These are phyloP conservation scores for Crucihimalaya himalaica DNA, from an alignment of 345 rosid genomes.

Conservation along the genomic window DNA sequence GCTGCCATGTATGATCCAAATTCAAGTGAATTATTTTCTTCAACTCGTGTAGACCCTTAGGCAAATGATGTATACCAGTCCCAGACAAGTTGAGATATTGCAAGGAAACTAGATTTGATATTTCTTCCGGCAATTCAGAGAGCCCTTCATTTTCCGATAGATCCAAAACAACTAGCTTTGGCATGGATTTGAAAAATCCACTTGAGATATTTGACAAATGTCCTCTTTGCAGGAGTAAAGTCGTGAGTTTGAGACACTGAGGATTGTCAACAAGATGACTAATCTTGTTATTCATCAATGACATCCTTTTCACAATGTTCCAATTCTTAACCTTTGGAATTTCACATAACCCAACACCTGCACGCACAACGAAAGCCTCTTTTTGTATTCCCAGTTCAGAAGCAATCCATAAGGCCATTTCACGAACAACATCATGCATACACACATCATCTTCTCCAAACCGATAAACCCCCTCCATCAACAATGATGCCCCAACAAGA, in stretches of 20 bases:
- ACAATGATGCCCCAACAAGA: conserved; percentile 45
- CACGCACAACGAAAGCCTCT: no score
- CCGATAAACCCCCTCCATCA: background rate
- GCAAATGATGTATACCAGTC: background rate
- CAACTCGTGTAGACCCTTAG: conserved; percentile 4
- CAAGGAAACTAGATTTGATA: conserved; percentile 25
- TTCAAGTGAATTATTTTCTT: background rate
- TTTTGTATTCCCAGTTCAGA: no score
- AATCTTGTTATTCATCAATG: no score
- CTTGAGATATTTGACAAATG: background rate
- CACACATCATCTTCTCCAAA: conserved; percentile 20
- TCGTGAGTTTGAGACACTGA: conserved; percentile 24
- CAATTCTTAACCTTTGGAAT: no score
- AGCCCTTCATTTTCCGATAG: conserved; percentile 1
- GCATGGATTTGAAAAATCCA: conserved; percentile 38
- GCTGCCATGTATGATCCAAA: fast-evolving
- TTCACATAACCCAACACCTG: no score
- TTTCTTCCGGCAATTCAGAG: background rate
- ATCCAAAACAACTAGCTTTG: conserved; percentile 36
- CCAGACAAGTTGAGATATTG: conserved; percentile 8
- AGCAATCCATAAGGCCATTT: conserved; percentile 31
- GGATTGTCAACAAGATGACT: background rate
- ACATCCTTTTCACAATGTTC: no score
- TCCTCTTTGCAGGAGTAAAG: background rate
- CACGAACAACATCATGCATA: conserved; percentile 48